phyloP scores from a whole-genome alignment of 208 protist species.

The Wallacemonas sp. region DNA sequence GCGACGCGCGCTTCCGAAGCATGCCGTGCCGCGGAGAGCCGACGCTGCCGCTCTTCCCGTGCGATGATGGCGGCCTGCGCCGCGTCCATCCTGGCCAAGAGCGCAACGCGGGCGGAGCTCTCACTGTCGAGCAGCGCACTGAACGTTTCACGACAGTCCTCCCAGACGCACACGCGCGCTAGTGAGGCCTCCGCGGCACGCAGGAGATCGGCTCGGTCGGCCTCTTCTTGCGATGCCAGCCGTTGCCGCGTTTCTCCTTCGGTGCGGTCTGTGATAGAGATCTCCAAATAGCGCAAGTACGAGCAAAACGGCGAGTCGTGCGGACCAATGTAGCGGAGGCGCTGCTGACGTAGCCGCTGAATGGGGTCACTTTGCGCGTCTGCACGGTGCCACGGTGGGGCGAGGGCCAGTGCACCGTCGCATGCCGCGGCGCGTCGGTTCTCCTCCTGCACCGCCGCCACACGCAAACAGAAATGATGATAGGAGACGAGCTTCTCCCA shows the following conservation, averaged over 20 bases:
- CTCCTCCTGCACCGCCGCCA: slow-evolving; percentile 14
- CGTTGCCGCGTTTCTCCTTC: slow-evolving; percentile 27
- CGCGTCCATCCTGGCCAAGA: neutral
- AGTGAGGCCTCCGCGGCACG: slow-evolving; percentile 6
- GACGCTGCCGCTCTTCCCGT: neutral
- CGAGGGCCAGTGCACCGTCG: too few species aligned
- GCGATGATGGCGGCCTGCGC: neutral
- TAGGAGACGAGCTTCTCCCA: slow-evolving; percentile 40
- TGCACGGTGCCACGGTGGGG: neutral
- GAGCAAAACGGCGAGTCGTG: slow-evolving; percentile 52
- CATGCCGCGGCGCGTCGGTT: neutral
- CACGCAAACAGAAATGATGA: slow-evolving; percentile 38
- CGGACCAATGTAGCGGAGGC: slow-evolving; percentile 25
- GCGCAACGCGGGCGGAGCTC: neutral
- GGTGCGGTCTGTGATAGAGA: slow-evolving; percentile 18
- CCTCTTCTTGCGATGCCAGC: slow-evolving; percentile 15
- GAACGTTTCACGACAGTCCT: slow-evolving; percentile 8
- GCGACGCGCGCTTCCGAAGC: neutral
- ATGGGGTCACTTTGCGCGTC: neutral
- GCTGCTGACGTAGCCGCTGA: slow-evolving; percentile 9
- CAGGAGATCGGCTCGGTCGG: neutral
- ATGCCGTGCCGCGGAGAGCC: neutral
- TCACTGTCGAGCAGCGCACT: neutral
- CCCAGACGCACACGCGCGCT: neutral
- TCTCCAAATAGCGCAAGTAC: slow-evolving; percentile 36